Base-by-base conservation (phyloP, 1,139 yeast genomes). In the Saccharomyces hybrid region DNA sequence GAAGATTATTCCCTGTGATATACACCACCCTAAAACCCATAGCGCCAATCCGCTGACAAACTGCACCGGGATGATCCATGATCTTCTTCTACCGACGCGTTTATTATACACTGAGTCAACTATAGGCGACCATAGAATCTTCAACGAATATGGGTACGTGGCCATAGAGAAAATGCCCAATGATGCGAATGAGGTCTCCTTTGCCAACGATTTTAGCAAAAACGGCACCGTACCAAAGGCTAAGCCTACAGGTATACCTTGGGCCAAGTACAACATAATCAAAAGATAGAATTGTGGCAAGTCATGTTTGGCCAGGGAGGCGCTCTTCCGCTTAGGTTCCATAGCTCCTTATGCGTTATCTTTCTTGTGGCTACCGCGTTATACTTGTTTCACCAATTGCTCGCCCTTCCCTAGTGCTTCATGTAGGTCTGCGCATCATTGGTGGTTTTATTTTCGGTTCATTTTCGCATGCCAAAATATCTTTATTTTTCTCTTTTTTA, bases 211-310 rank as follows among this genome's bases (percentile, higher is more conserved):
- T 69, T 93, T 93, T 56, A 95, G 75, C 32, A 95, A 75, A 65
- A 91, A 93, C 1, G 99, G 99, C n/a, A 93, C 79, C 1, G 96
- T 86, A 3, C 99, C 99, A 74, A 93, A 90, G 2, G 97, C 96
- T 47, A 93, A 72, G 0, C 99, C 99, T 14, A 91, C 95, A 0
- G 99, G 99, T 4, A 93, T 84, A 27, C 99, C 99, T 69, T 93
- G 99, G 9, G 91, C 77, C 49, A 90, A 73, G 66, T 93, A 93
- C 28, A 93, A 73, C 7, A 86, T 65, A 8, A 88, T 84, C 54
- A 93, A 73, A 14, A 91, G 77, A 47, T 78, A 72, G 67, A 93
- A 93, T 54, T 91, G 88, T 20, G 86, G 86, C 54, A 85, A 69
- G 62, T 86, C 93, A 49, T 65, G 67, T 20, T 64, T 55, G 5